Percentiles rank a stretch among this genome's conserved stretches.
phyloP scores from a whole-genome alignment of 257 asterid species.

The Perilla frutescens region DNA sequence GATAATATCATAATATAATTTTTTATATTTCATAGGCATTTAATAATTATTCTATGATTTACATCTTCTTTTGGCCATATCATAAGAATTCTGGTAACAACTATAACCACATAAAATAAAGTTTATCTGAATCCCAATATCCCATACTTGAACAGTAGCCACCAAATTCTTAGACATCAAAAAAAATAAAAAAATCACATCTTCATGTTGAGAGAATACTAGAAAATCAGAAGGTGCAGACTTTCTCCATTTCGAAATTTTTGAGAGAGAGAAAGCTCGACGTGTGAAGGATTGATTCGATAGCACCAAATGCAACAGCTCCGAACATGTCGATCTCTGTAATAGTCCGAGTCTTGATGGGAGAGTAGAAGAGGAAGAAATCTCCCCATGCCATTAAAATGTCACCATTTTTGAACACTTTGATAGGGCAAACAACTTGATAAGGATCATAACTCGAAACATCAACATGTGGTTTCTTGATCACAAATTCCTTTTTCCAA shows the following conservation, averaged over 20 bases:
- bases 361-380: slow-evolving; percentile 36
- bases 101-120: too few species aligned
- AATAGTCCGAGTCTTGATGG: slow-evolving; percentile 27
- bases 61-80: too few species aligned
- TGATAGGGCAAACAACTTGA: slow-evolving; percentile 34
- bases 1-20: too few species aligned
- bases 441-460: not conserved
- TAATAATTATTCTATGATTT: too few species aligned
- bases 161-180: too few species aligned
- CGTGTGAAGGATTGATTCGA: slow-evolving; percentile 27
- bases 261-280: slow-evolving; percentile 48
- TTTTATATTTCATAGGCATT: too few species aligned
- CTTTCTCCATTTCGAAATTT: slow-evolving; percentile 23
- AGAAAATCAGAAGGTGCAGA: slow-evolving; percentile 16
- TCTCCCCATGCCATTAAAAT: slow-evolving; percentile 48
- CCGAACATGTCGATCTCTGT: not conserved
- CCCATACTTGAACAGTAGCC: too few species aligned
- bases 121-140: too few species aligned
- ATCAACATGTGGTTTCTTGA: slow-evolving; percentile 18
- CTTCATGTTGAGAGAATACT: not conserved
- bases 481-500: slow-evolving; percentile 45
- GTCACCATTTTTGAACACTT: slow-evolving; percentile 49
- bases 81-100: too few species aligned
- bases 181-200: not conserved
- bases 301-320: too few species aligned